phyloP scores from a whole-genome alignment of 78 protist genomes.

The Anaeramoeba flamelloides region DNA sequence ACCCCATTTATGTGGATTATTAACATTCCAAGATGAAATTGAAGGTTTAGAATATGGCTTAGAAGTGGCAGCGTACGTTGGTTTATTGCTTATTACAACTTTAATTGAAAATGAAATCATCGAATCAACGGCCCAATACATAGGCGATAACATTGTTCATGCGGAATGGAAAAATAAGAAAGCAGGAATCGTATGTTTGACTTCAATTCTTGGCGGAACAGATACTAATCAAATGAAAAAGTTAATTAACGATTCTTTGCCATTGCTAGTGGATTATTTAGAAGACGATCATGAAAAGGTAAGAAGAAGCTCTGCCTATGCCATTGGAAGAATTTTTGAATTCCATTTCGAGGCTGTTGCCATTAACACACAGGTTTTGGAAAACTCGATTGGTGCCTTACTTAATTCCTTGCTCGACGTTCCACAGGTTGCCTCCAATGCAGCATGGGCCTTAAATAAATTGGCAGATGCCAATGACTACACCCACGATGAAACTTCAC shows the following conservation, averaged over 20 bases:
- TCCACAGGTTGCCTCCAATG: constrained; percentile 27
- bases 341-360: constrained; percentile 5
- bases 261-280: constrained; percentile 21
- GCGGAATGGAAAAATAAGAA: constrained; percentile 43
- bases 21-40: too few relatives aligned
- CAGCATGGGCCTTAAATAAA: constrained; percentile 51
- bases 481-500: background rate
- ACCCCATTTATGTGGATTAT: too few relatives aligned
- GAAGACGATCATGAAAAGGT: constrained; percentile 26
- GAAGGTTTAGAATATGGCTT: constrained; percentile 45
- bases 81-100: constrained; percentile 39
- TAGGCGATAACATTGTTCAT: constrained; percentile 28
- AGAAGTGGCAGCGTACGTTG: constrained; percentile 53
- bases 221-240: background rate
- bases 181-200: constrained; percentile 56
- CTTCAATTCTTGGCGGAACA: constrained; percentile 56
- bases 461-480: constrained; percentile 22
- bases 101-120: constrained; percentile 35
- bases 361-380: constrained; percentile 11
- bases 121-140: constrained; percentile 40
- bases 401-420: background rate
- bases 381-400: constrained; percentile 26
- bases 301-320: constrained; percentile 61
- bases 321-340: constrained; percentile 53
- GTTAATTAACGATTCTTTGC: constrained; percentile 5